These are phyloP conservation scores for Zymoseptoria passerinii DNA, from an alignment of 2,329 filamentous ascomycete species.

Conservation along the genomic window DNA sequence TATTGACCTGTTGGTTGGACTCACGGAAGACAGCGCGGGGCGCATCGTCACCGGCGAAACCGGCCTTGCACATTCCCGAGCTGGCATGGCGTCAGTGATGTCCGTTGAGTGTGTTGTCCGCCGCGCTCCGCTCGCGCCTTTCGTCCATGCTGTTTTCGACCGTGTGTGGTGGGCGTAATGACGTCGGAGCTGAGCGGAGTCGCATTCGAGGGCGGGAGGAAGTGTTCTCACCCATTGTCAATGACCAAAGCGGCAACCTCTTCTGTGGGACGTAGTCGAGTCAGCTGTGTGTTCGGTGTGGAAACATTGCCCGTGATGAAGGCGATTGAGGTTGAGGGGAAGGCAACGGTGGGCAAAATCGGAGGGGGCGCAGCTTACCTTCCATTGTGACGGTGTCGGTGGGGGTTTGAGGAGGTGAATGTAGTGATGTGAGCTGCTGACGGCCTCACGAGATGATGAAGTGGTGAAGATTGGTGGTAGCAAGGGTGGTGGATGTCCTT, in stretches of 20 bases:
- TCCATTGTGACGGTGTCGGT: conserved; percentile 25
- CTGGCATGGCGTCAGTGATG: conserved; percentile 43
- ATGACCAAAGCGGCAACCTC: conserved; percentile 99
- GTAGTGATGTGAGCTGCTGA: conserved; percentile 4
- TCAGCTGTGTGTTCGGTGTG: conserved; percentile 15
- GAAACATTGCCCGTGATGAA: conserved; percentile 5
- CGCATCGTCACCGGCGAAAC: conserved; percentile 99
- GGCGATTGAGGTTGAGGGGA: conserved; percentile 8
- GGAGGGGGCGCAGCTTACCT: conserved; percentile 19
- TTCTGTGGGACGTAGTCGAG: conserved; percentile 51
- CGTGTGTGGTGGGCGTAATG: conserved; percentile 20
- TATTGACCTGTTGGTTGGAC: conserved; percentile 41
- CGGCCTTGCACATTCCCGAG: conserved; percentile 99
- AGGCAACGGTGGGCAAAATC: conserved; percentile 14
- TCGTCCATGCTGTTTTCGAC: conserved; percentile 5
- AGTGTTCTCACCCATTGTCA: conserved; percentile 95
- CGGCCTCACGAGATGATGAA: conserved; percentile 4
- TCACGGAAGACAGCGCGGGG: conserved; percentile 99
- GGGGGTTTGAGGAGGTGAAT: conserved; percentile 2
- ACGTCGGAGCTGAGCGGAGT: conserved; percentile 27
- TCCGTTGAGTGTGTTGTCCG: not conserved
- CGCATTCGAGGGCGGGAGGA: conserved; percentile 31
- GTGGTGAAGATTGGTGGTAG: conserved; percentile 3
- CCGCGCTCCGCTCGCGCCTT: conserved; percentile 4
- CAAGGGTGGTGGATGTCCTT: conserved; percentile 1